phyloP scores from a whole-genome alignment of 2,329 filamentous ascomycete genomes.

The Dothidotthia symphoricarpi region DNA sequence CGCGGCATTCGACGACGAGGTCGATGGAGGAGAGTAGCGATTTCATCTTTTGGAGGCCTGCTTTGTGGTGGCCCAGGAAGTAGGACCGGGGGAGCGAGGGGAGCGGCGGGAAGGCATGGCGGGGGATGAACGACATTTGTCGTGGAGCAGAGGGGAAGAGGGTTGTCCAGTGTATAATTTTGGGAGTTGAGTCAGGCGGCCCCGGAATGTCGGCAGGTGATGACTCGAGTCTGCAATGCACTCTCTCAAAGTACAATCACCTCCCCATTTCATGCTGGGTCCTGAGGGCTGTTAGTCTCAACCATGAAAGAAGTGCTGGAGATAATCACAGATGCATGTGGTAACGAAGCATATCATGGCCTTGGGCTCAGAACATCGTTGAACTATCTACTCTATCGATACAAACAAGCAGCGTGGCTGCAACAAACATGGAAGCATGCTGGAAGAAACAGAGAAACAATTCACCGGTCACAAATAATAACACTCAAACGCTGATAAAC shows the following conservation, averaged over 20 bases:
- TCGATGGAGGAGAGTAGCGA: conserved; percentile 75
- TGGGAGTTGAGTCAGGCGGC: conserved; percentile 1
- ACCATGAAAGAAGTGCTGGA: no score
- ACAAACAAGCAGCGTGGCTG: not conserved
- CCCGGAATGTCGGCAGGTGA: not conserved
- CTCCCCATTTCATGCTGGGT: no score
- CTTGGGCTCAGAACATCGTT: conserved; percentile 13
- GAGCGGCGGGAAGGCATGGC: conserved; percentile 69
- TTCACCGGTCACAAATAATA: no score
- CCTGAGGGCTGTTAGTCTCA: no score
- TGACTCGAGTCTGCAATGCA: conserved; percentile 7
- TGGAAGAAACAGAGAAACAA: no score
- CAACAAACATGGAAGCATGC: no score
- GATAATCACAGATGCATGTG: no score
- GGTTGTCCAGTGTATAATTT: conserved; percentile 2
- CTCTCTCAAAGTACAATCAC: no score
- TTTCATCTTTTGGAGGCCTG: conserved; percentile 80
- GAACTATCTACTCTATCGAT: conserved; percentile 10
- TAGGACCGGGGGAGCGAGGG: conserved; percentile 81
- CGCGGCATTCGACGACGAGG: conserved; percentile 90
- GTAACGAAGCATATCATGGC: conserved; percentile 1
- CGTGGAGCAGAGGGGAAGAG: not conserved
- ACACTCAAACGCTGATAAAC: no score
- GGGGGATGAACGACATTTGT: conserved; percentile 61
- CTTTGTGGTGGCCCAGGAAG: conserved; percentile 88